Base-by-base conservation (phyloP, 352 stramenopile genomes). In the Bremia lactucae region DNA sequence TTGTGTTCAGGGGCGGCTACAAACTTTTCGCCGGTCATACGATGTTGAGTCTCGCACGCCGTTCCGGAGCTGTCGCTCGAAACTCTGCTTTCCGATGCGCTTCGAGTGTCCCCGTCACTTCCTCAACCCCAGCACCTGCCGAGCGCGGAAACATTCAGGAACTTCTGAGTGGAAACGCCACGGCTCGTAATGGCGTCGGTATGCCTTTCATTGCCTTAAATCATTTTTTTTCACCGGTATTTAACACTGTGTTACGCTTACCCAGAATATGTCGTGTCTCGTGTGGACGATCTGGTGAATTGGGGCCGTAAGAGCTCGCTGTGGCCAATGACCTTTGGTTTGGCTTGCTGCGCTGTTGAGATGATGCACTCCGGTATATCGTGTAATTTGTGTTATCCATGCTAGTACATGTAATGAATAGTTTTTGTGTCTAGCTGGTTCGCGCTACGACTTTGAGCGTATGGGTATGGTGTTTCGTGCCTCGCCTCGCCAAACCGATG, bases 291-390 rank as follows among this genome's bases (percentile, higher is more conserved):
- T 43, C 70, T 99, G 15, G 90, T 98, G n/a, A 99, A 99, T 70
- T 99, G 95, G 95, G 95, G 90, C 11, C 89, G 96, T 38, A 78
- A 82, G 42, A 87, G 92, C 46, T 99, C 95, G 23, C 57, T 99
- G 18, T 99, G 96, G 96, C 96, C 96, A 37, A 97, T 99, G 75
- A 98, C 96, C 5, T 99, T 99, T 68, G 96, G 96, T 42, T 69
- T 99, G 9, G 96, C 96, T 6, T 99, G 96, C 68, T 99, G 96
- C 60, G 96, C 96, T 37, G 95, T 99, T 14, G 96, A 99, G 76
- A 99, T 99, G 96, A 99, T 99, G 84, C 84, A 96, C 47, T 56
- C 62, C 13, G 89, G 87, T 55, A 81, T 69, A 19, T 87, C 16
- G 3, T 31, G 25, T 9, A 2, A 26, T 19, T 1, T 31, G 3